These are phyloP conservation scores for Dictyostelium brefeldianum DNA, from an alignment of 78 protist genomes.

Conservation along the genomic window DNA sequence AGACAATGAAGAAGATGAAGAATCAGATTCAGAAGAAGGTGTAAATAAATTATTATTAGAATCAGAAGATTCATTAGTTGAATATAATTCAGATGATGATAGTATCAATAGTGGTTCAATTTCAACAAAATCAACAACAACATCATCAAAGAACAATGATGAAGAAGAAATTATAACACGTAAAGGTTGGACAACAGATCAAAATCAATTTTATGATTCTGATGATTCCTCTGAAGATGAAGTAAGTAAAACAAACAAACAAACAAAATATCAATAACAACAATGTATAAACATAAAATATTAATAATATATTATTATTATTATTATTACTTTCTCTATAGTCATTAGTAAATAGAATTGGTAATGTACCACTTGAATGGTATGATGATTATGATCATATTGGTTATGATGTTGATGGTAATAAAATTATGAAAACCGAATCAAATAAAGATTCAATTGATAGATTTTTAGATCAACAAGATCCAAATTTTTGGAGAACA, in stretches of 20 bases:
- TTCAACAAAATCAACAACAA: conserved; percentile 23
- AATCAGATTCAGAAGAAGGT: not conserved
- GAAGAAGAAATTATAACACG: conserved; percentile 3
- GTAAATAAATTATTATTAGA: conserved; percentile 16
- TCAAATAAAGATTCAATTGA: conserved; percentile 87
- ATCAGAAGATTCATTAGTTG: conserved; percentile 45
- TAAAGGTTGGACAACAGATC: conserved; percentile 23
- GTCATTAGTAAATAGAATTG: conserved; percentile 88
- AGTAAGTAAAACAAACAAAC: no score
- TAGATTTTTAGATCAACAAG: conserved; percentile 77
- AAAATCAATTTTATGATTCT: conserved; percentile 61
- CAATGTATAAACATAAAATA: no score
- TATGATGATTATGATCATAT: conserved; percentile 97
- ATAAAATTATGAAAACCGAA: conserved; percentile 86
- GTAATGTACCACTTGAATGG: conserved; percentile 97
- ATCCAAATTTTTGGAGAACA: conserved; percentile 86
- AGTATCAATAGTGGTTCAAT: not conserved
- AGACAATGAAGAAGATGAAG: conserved; percentile 9
- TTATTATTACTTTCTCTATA: not conserved
- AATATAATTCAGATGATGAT: conserved; percentile 43
- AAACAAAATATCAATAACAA: no score
- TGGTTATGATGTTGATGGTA: conserved; percentile 97
- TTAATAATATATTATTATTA: not conserved
- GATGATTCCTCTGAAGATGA: conserved; percentile 83
- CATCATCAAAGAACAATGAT: not conserved